Evolutionary conservation across 208 protist genomes (phyloP).

Genomic region (Balamuthia mandrillaris): DNA sequence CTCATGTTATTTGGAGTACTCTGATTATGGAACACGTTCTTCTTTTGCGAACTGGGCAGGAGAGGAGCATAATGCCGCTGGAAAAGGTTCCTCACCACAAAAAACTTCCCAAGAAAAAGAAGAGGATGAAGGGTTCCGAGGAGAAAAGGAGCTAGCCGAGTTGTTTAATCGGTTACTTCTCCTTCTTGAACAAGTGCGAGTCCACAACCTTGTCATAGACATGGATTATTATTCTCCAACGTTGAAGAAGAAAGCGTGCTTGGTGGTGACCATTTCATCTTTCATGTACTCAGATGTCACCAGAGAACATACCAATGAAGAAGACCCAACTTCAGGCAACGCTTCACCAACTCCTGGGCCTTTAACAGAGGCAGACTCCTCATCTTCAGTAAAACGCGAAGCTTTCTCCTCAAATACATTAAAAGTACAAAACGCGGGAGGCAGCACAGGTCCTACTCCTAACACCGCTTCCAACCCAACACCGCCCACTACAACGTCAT

Average conservation of each 20-base stretch:
- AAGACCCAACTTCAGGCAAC: no score
- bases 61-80: not conserved
- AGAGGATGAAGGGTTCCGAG: not conserved
- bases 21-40: conserved; percentile 27
- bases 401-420: not conserved
- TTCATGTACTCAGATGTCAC: conserved; percentile 38
- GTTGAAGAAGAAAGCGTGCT: not conserved
- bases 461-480: not conserved
- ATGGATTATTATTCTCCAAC: conserved; percentile 24
- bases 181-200: conserved; percentile 33
- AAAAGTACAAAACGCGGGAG: not conserved
- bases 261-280: conserved; percentile 11
- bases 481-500: not conserved
- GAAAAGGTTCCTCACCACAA: not conserved
- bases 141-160: conserved; percentile 11
- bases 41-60: not conserved
- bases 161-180: conserved; percentile 33
- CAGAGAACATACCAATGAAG: no score
- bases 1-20: not conserved
- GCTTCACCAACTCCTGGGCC: no score
- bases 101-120: not conserved
- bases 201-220: conserved; percentile 13
- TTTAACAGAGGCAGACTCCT: no score
- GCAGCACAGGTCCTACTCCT: not conserved
- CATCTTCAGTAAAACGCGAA: not conserved